Base-by-base conservation (phyloP, 371 early-diverging fungal genomes). In the Mortierella sp. region DNA sequence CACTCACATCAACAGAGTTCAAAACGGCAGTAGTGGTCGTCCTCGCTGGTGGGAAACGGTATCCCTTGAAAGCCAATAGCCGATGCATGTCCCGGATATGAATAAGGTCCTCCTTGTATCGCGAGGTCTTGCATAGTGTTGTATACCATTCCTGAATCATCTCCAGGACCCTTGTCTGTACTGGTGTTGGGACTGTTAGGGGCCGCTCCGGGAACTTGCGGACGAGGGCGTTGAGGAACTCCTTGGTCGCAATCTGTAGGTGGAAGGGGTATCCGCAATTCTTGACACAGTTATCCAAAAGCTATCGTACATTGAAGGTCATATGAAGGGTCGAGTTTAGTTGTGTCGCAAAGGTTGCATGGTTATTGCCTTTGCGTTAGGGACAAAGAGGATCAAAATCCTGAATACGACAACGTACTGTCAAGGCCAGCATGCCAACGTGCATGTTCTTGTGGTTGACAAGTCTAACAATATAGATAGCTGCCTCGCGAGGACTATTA, bases 241-340 rank as follows among this genome's bases (percentile, higher is more conserved):
- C 99, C 81, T 97, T 97, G 46, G 96, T 93, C 38, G 96, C 94
- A 46, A 99, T 93, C 77, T 98, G 97, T 75, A 97, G 89, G 77
- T 99, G 99, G 82, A 99, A 97, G 3, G 99, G 94, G 87, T 97
- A 96, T 0, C 98, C 99, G 87, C 99, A 98, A 85, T 98, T 98
- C 88, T 98, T 98, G 77, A 98, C 96, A 80, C 97, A 96, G 79
- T 95, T 94, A 87, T 99, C 99, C 41, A 99, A 90, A 12, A 98
- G 91, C 96, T 96, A 84, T 43, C 1, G 46, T 32, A 24, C 24
- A 41, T 68, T 32, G 60, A 18, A 7, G 2, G 18, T 63, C 18
- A 0, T 21, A 21, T 29, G 12, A 1, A 7, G 38, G 16, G 10
- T 41, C 10, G 24, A 18, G 1, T 41, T 63, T 32, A 63, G 63